Evolutionary conservation across 2,329 filamentous ascomycete species (phyloP), one percentile per base, ranked within the genome.

Genomic region (Talaromyces sp.): DNA sequence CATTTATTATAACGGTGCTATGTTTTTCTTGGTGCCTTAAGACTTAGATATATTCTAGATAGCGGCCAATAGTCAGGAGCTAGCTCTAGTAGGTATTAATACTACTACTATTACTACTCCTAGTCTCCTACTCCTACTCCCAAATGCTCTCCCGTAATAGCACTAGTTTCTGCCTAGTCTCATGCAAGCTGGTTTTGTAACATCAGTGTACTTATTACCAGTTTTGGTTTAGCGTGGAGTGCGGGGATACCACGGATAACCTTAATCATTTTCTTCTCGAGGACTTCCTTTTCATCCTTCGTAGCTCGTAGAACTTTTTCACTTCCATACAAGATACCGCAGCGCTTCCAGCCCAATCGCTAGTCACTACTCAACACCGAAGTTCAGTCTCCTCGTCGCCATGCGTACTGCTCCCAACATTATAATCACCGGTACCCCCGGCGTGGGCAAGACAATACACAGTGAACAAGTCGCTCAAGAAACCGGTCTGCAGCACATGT

Each of bases 401-500:
- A 80, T 79, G 78, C 74, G 78, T 66, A 72, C 72, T 8, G 73
- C 72, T 52, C 95, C 95, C 35, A 99, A 98, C 78, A 92, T 99
- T 73, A 90, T 99, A 70, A 85, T 99, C 70, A 98, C 95, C 47
- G 95, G 95, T 69, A 99, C 95, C 22, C 95, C 95, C 0, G 95
- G 95, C 63, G 92, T 96, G 33, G 95, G 95, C 74, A 99, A 99
- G 82, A 97, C 93, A 19, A 96, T 91, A 8, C 93, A 97, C 77
- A 92, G 91, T 75, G 91, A 96, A 77, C 84, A 87, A 72, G 82
- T 99, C 58, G 91, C 92, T 7, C 84, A 90, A 74, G 87, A 85
- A 66, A 90, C 90, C 9, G 91, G 90, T 1, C 81, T 98, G 69
- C 89, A 88, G 72, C 93, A 97, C 77, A 78, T 99, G 14, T 90